Conservation (phyloP, 2,329 filamentous ascomycete species). For the Fusarium abutilonis region DNA sequence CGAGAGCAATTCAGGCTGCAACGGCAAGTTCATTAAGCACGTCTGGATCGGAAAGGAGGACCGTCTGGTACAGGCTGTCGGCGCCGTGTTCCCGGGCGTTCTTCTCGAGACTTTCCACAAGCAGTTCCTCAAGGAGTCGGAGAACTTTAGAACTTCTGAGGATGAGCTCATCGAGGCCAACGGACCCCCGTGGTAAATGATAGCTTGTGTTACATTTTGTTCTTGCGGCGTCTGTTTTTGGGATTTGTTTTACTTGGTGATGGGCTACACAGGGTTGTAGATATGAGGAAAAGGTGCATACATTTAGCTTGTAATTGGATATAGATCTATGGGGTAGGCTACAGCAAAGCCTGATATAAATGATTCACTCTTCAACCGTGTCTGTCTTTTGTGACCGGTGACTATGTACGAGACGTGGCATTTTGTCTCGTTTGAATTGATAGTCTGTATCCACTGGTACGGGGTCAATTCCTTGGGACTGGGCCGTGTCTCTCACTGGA, state of each 20-base stretch:
- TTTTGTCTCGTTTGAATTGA: background rate
- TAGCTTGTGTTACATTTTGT: background rate
- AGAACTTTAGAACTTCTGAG: conserved; percentile 23
- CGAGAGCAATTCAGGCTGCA: conserved; percentile 51
- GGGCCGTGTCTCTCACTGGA: too few relatives aligned
- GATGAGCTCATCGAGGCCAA: conserved; percentile 23
- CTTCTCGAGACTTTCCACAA: conserved; percentile 51
- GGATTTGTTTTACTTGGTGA: background rate
- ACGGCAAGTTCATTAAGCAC: conserved; percentile 56
- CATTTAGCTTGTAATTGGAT: conserved; percentile 19
- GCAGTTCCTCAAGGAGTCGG: conserved; percentile 47
- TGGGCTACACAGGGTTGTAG: background rate
- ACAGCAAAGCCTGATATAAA: background rate
- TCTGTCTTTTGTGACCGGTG: background rate
- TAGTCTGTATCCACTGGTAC: too few relatives aligned
- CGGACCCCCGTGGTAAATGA: conserved; percentile 14
- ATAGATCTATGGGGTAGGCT: conserved; percentile 1
- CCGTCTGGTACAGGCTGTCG: conserved; percentile 53
- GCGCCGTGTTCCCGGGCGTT: conserved; percentile 51
- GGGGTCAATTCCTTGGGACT: too few relatives aligned
- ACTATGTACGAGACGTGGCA: background rate
- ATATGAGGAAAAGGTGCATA: conserved; percentile 8
- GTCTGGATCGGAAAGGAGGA: conserved; percentile 55
- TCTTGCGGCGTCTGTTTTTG: conserved; percentile 17
- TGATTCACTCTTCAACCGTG: background rate